Base-by-base conservation (phyloP, 139 green algal genomes). In the Picocystis salinarum region DNA sequence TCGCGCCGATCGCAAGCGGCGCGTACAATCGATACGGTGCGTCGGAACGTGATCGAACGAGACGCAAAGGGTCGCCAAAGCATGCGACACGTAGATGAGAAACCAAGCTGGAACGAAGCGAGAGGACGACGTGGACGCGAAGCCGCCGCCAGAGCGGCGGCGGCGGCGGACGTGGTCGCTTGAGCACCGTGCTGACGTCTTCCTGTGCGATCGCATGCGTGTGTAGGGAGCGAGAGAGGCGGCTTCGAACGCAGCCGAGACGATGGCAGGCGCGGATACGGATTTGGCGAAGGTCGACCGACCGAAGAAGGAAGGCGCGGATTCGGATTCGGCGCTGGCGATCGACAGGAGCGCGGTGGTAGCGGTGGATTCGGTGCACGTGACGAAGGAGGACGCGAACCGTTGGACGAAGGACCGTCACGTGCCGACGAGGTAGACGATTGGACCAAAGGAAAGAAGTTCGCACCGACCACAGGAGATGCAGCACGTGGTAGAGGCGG, bases 401-500 rank as follows among this genome's bases (percentile, higher is more conserved):
- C 6, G 6, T 45, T 20, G 20, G 47, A 64, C 28, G 37, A 66
- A 29, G 66, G 61, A 27, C 68, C 75, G 4, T 91, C 79, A 2
- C 69, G 74, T 15, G 80, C 80, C 3, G 79, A 91, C 26, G 53
- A 58, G 18, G 53, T 58, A 3, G 56, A 77, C 42, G 56, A 87
- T 37, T 92, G 80, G 80, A 69, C 69, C 27, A 54, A 45, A 33
- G 61, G 42, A 2, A 53, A 58, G 6, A 70, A 75, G 57, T 83
- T 75, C 33, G 47, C 59, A 50, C 69, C 76, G 11, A 46, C 75
- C 26, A 52, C 36, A 7, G 36, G 15, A 33, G 34, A 2, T n/a
- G 20, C 18, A 50, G 23, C 11, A 39, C 56, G 45, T 5, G 12
- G 11, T 15, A 28, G 46, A 48, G 52, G 62, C 17, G 52, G 54